These are phyloP conservation scores for Exserohilum turcica DNA, from an alignment of 2,329 filamentous ascomycete genomes.

Conservation along the genomic window DNA sequence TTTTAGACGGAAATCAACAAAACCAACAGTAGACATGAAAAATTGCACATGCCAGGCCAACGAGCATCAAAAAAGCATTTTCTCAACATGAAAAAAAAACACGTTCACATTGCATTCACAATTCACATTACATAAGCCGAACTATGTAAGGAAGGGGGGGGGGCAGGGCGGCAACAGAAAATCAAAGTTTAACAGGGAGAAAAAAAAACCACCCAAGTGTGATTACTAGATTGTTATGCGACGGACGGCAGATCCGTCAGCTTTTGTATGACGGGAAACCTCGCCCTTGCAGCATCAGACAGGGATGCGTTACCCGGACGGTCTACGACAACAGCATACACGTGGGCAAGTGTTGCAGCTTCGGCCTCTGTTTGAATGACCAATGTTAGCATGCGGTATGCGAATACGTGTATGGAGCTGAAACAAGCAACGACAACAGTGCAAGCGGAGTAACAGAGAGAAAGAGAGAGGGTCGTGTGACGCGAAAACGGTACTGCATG, in stretches of 20 bases:
- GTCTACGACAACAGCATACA: slow-evolving; percentile 53
- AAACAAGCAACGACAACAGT: slow-evolving; percentile 1
- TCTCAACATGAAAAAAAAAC: no score
- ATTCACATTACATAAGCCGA: no score
- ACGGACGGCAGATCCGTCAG: slow-evolving; percentile 47
- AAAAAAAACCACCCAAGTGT: background rate
- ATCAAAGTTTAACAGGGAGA: background rate
- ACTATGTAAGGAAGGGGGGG: no score
- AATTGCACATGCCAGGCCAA: no score
- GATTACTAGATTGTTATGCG: no score
- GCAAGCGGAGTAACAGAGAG: slow-evolving; percentile 1
- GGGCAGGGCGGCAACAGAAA: no score
- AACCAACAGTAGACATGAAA: no score
- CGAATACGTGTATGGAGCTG: background rate
- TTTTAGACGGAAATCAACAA: no score
- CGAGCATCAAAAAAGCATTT: no score
- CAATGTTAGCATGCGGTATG: slow-evolving; percentile 16
- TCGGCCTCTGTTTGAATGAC: slow-evolving; percentile 46
- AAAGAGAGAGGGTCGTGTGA: slow-evolving; percentile 14
- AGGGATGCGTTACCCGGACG: slow-evolving; percentile 74
- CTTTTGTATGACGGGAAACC: slow-evolving; percentile 34
- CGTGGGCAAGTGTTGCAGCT: slow-evolving; percentile 51
- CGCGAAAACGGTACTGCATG: background rate
- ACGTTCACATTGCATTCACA: no score
- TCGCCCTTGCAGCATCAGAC: slow-evolving; percentile 22